Base-by-base conservation (phyloP, 139 green algal genomes). In the Chlorella sorokiniana region DNA sequence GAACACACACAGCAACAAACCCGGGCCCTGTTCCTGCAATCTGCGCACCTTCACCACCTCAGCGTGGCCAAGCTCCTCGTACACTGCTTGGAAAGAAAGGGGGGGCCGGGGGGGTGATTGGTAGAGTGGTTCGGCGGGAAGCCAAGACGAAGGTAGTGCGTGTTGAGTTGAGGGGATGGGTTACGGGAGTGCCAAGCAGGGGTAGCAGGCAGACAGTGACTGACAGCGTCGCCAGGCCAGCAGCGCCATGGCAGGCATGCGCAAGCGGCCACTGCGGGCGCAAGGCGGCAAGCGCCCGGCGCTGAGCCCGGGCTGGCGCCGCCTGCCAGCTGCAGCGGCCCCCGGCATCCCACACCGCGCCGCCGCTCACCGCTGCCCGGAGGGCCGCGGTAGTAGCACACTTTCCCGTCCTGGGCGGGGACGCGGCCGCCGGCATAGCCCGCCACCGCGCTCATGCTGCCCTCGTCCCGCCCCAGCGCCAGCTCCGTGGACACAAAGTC, bases 301-400 rank as follows among this genome's bases (percentile, higher is more conserved):
- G n/a, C n/a, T n/a, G n/a, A n/a, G n/a, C n/a, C n/a, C n/a, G n/a
- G n/a, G n/a, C n/a, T n/a, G n/a, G n/a, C n/a, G n/a, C n/a, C n/a
- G n/a, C n/a, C n/a, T n/a, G n/a, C n/a, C n/a, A n/a, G n/a, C n/a
- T n/a, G n/a, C n/a, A n/a, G n/a, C n/a, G n/a, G n/a, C n/a, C n/a
- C n/a, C n/a, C n/a, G n/a, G n/a, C n/a, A n/a, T n/a, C n/a, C n/a
- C n/a, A n/a, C n/a, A n/a, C n/a, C n/a, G n/a, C n/a, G n/a, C n/a
- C n/a, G n/a, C n/a, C 52, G 48, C 68, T 11, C 37, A 79, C 73
- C 73, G 37, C 52, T 90, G 45, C 89, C 81, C 1, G 51, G 29
- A 1, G 73, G 44, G 0, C 79, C 79, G 38, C 92, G 91, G 87
- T 95, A 94, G 82, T 97, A 97, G 85, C 93, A 97, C 1, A 94